phyloP scores from a whole-genome alignment of 1,139 yeast species.

The Kodamaea suecica region DNA sequence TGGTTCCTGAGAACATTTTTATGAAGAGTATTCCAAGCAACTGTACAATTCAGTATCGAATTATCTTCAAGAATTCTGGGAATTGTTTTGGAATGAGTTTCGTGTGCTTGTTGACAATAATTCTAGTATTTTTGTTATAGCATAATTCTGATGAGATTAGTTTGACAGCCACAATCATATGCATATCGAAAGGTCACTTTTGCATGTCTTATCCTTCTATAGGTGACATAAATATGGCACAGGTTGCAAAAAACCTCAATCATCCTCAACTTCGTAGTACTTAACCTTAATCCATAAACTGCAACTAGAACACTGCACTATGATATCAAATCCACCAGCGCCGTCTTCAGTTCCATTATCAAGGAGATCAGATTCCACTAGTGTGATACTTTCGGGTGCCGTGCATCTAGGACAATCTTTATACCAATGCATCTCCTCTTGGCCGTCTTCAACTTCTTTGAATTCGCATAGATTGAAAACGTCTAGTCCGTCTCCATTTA shows the following conservation, averaged over 20 bases:
- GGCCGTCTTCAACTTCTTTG: conserved; percentile 25
- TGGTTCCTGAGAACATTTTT: conserved; percentile 1
- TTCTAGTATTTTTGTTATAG: not conserved
- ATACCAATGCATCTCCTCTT: conserved; percentile 31
- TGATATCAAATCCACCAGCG: conserved; percentile 59
- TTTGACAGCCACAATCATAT: no score
- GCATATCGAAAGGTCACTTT: no score
- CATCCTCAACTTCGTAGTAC: conserved; percentile 38
- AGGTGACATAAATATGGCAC: no score
- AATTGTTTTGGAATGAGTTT: not conserved
- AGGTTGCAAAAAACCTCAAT: not conserved
- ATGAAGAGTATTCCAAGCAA: not conserved
- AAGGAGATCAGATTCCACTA: conserved; percentile 60
- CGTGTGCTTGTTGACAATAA: no score
- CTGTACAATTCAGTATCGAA: not conserved
- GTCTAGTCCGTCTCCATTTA: conserved; percentile 67
- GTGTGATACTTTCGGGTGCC: conserved; percentile 47
- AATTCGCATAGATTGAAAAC: conserved; percentile 62
- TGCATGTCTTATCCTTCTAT: no score
- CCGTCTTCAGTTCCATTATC: conserved; percentile 48
- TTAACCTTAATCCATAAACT: conserved; percentile 79
- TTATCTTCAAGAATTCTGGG: not conserved
- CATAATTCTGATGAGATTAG: not conserved
- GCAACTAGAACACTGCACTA: conserved; percentile 77
- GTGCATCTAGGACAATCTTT: conserved; percentile 76